A percentile compares a stretch with the other conserved stretches of the same genome.
Conservation (phyloP, 2,329 filamentous ascomycete genomes). For the Exophiala sideris region DNA sequence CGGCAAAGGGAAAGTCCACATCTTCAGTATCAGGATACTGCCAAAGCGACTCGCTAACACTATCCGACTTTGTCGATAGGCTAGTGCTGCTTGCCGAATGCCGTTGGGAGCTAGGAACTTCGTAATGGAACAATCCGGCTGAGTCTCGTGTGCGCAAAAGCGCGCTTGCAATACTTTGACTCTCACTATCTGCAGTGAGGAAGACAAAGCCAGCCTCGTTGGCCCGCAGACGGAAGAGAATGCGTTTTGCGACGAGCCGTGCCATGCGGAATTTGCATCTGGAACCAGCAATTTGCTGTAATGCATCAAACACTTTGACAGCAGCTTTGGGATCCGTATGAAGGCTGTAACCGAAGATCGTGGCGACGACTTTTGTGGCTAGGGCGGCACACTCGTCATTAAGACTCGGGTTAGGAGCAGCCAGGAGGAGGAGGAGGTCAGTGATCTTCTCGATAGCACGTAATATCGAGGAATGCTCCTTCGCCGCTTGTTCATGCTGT, state of each 20-base stretch:
- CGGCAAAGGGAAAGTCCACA: slow-evolving; percentile 12
- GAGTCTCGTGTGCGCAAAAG: slow-evolving; percentile 63
- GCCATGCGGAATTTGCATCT: slow-evolving; percentile 61
- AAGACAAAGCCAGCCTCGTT: slow-evolving; percentile 77
- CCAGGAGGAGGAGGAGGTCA: slow-evolving; percentile 8
- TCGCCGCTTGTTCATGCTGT: slow-evolving; percentile 15
- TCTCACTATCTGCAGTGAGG: slow-evolving; percentile 67
- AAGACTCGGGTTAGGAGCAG: slow-evolving; percentile 3
- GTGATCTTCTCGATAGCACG: slow-evolving; percentile 14
- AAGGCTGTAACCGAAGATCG: slow-evolving; percentile 21
- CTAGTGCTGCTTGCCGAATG: slow-evolving; percentile 22
- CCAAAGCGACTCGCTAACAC: slow-evolving; percentile 46
- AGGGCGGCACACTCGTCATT: slow-evolving; percentile 15
- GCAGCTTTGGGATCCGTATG: slow-evolving; percentile 10
- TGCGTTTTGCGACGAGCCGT: slow-evolving; percentile 69
- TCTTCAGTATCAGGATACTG: slow-evolving; percentile 49
- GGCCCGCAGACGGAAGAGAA: slow-evolving; percentile 77
- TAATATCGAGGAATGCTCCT: slow-evolving; percentile 7
- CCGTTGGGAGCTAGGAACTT: slow-evolving; percentile 12
- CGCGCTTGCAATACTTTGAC: slow-evolving; percentile 66
- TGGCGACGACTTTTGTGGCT: slow-evolving; percentile 19
- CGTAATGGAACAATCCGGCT: slow-evolving; percentile 34
- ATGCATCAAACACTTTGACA: slow-evolving; percentile 13
- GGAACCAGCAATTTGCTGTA: slow-evolving; percentile 18
- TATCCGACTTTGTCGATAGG: slow-evolving; percentile 19